These are phyloP conservation scores for Postia placenta DNA, from an alignment of 768 basidiomycete species.

Conservation along the genomic window DNA sequence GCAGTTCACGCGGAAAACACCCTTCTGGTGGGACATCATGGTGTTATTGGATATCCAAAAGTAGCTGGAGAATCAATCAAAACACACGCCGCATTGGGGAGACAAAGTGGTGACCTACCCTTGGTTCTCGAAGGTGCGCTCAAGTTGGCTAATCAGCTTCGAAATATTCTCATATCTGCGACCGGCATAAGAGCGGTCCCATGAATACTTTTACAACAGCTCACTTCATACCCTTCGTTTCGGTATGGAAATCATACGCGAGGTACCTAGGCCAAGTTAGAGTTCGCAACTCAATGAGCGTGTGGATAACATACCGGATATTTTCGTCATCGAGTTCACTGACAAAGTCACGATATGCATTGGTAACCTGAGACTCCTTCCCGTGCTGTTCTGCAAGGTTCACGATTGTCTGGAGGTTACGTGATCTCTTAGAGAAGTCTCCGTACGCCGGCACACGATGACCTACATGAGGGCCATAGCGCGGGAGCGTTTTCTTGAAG, in stretches of 20 bases:
- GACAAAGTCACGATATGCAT: slow-evolving; percentile 69
- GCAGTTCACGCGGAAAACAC: slow-evolving; percentile 87
- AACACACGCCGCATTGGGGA: background rate
- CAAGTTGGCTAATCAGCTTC: slow-evolving; percentile 65
- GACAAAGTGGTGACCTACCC: slow-evolving; percentile 39
- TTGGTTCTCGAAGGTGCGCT: slow-evolving; percentile 71
- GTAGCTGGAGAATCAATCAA: slow-evolving; percentile 43
- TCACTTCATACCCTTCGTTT: slow-evolving; percentile 93
- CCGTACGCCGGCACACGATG: background rate
- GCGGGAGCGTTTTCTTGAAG: slow-evolving; percentile 54
- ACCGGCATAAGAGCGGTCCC: background rate
- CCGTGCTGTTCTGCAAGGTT: slow-evolving; percentile 91
- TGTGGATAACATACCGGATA: slow-evolving; percentile 54
- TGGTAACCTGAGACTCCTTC: slow-evolving; percentile 76
- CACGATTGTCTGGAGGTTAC: slow-evolving; percentile 54
- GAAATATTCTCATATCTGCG: slow-evolving; percentile 84
- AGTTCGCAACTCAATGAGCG: background rate
- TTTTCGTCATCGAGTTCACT: slow-evolving; percentile 49
- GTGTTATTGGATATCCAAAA: slow-evolving; percentile 73
- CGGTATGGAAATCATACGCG: slow-evolving; percentile 90
- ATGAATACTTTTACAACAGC: slow-evolving; percentile 17
- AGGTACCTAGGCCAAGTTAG: slow-evolving; percentile 46
- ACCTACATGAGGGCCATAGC: slow-evolving; percentile 77
- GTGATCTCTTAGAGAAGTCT: background rate
- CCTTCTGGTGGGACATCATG: slow-evolving; percentile 75